A percentile compares a stretch with the other conserved stretches of the same genome.
phyloP scores from a whole-genome alignment of 352 stramenopile species.

The Globisporangium splendens region DNA sequence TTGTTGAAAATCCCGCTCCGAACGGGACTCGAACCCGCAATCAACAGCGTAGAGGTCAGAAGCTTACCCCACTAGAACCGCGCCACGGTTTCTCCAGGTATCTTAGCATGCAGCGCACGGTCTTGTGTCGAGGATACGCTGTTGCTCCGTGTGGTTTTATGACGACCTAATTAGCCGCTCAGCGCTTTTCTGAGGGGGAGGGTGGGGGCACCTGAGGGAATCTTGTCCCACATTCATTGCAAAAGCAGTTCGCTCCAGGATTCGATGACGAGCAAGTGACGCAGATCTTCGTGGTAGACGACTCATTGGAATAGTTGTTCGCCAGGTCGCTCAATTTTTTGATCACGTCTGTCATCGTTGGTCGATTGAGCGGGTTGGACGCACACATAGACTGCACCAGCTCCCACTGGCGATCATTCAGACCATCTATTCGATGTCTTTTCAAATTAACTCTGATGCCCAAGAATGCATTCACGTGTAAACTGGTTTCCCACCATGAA shows the following conservation, averaged over 20 bases:
- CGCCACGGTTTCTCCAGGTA: too few species aligned
- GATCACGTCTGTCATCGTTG: background rate
- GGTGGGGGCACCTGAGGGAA: too few species aligned
- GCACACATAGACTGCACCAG: conserved; percentile 19
- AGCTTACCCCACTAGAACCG: too few species aligned
- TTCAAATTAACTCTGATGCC: background rate
- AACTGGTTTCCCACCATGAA: conserved; percentile 13
- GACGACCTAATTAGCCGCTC: too few species aligned
- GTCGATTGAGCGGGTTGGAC: background rate
- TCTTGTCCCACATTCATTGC: conserved; percentile 9
- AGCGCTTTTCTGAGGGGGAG: too few species aligned
- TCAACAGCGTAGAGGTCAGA: too few species aligned
- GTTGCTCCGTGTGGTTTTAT: too few species aligned
- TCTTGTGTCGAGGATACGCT: too few species aligned
- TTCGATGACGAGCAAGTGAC: conserved; percentile 4
- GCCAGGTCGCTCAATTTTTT: background rate
- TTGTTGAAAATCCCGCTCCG: too few species aligned
- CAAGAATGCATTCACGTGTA: conserved; percentile 5
- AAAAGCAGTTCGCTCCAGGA: conserved; percentile 8
- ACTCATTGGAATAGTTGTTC: background rate
- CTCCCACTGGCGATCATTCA: conserved; percentile 22
- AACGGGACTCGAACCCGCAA: too few species aligned
- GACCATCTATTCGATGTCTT: too few species aligned
- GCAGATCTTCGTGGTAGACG: background rate
- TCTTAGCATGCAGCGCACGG: too few species aligned